Percentiles rank a stretch among this genome's conserved stretches.
phyloP scores from a whole-genome alignment of 306 rosid genomes.

The Nissolia schottii region DNA sequence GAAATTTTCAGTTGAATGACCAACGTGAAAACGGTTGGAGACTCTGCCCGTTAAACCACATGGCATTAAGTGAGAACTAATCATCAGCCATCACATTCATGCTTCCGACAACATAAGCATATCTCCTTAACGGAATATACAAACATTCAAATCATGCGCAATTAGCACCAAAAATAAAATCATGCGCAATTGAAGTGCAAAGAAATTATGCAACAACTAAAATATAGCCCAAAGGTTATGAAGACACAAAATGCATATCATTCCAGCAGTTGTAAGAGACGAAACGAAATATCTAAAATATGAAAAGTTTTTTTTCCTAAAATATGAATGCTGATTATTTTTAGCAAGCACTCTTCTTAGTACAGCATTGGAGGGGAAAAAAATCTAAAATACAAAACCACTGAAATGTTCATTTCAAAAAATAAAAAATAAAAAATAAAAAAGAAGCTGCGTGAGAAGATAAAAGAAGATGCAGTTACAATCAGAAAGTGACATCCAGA shows the following conservation, averaged over 20 bases:
- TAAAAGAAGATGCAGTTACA: not conserved
- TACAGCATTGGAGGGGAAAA: not conserved
- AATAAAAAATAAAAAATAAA: not conserved
- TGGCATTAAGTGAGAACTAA: not conserved
- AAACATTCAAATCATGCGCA: not conserved
- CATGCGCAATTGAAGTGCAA: not conserved
- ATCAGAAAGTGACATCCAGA: slow-evolving; percentile 12
- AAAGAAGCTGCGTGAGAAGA: not conserved
- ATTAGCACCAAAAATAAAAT: no score
- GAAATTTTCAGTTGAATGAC: not conserved
- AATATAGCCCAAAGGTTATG: not conserved
- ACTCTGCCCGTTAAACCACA: not conserved
- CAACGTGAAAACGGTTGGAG: not conserved
- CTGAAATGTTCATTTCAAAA: not conserved
- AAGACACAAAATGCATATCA: not conserved
- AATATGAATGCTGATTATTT: not conserved
- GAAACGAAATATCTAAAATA: not conserved
- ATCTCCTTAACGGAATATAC: not conserved
- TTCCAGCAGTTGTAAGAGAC: not conserved
- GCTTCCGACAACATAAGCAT: not conserved
- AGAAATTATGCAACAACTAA: not conserved
- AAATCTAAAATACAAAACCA: not conserved
- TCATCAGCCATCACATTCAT: not conserved
- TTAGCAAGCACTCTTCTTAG: not conserved
- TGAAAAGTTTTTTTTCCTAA: not conserved